A percentile compares a stretch with the other conserved stretches of the same genome.
Evolutionary conservation across 192 early-diverging fungal species (phyloP).

Genomic region (Gigaspora rosea): DNA sequence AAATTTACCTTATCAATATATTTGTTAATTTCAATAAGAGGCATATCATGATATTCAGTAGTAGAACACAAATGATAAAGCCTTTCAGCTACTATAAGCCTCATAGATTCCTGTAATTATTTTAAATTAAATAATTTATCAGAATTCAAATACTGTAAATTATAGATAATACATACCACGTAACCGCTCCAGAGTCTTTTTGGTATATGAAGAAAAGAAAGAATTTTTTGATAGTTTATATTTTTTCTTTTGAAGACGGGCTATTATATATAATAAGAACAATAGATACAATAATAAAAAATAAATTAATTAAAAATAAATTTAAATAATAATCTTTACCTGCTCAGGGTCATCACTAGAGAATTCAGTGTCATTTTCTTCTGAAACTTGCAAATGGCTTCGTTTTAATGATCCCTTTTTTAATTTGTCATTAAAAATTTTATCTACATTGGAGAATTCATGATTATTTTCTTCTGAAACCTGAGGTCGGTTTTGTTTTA

Average conservation of each 20-base stretch:
- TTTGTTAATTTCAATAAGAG: not conserved
- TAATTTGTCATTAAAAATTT: no score
- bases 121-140: not conserved
- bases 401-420: no score
- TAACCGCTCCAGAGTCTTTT: not conserved
- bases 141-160: not conserved
- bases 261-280: not conserved
- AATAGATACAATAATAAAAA: no score
- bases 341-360: not conserved
- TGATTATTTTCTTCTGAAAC: no score
- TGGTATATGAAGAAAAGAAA: not conserved
- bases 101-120: not conserved
- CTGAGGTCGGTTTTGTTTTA: no score
- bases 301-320: no score
- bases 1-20: no score
- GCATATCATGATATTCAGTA: not conserved
- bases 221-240: not conserved
- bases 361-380: not conserved
- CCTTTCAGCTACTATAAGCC: not conserved
- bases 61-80: not conserved
- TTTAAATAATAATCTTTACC: no score
- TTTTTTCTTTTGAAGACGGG: not conserved
- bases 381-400: no score
- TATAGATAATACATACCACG: not conserved
- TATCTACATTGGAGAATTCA: no score